Evolutionary conservation across 371 early-diverging fungal species (phyloP).

Genomic region (Funneliformis caledonium): DNA sequence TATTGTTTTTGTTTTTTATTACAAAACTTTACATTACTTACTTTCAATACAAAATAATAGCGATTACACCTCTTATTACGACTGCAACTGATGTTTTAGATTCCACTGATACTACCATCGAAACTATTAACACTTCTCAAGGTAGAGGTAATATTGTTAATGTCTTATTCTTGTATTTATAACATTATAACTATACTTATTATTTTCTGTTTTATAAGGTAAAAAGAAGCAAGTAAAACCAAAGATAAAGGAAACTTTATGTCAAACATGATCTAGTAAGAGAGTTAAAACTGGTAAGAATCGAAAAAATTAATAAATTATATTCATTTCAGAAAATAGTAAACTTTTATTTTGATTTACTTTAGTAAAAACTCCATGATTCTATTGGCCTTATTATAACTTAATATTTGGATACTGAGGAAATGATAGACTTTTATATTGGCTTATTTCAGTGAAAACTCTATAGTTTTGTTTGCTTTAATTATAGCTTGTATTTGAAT

Average conservation of each 20-base stretch:
- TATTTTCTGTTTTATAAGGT: not conserved
- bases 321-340: not conserved
- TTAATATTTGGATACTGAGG: not conserved
- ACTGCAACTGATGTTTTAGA: not conserved
- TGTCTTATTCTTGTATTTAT: not conserved
- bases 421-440: not conserved
- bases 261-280: not conserved
- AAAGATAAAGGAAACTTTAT: not conserved
- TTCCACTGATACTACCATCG: too few species aligned
- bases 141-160: not conserved
- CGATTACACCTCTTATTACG: not conserved
- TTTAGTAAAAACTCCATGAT: not conserved
- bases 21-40: too few species aligned
- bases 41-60: not conserved
- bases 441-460: not conserved
- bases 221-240: not conserved
- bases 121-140: not conserved
- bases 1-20: too few species aligned
- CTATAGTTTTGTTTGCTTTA: not conserved
- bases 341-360: not conserved
- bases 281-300: not conserved
- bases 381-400: not conserved
- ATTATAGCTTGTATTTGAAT: too few species aligned
- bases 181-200: not conserved
- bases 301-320: not conserved